These are phyloP conservation scores for Adansonia grandidieri DNA, from an alignment of 441 rosid genomes.

Conservation along the genomic window DNA sequence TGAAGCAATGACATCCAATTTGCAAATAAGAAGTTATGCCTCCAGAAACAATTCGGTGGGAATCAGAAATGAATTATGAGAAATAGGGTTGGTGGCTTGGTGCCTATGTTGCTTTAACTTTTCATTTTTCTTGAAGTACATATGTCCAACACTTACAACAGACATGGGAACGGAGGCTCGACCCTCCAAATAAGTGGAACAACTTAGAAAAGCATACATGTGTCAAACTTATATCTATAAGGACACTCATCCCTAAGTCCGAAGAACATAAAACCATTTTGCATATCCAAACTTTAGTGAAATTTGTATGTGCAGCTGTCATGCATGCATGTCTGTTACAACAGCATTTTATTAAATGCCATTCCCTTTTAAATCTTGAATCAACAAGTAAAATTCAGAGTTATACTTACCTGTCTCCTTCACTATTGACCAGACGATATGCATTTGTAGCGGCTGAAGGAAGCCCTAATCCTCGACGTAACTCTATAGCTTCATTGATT, in stretches of 20 bases:
- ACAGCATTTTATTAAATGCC: background rate
- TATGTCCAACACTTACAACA: background rate
- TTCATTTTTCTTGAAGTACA: background rate
- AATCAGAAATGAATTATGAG: slow-evolving; percentile 21
- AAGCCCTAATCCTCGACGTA: slow-evolving; percentile 70
- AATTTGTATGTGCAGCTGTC: background rate
- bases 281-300: background rate
- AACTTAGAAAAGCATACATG: background rate
- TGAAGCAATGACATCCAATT: slow-evolving; percentile 18
- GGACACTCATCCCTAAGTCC: background rate
- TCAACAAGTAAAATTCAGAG: background rate
- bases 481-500: slow-evolving; percentile 56
- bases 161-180: background rate
- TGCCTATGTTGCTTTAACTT: background rate
- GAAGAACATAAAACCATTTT: background rate
- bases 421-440: slow-evolving; percentile 83
- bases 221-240: too few relatives aligned
- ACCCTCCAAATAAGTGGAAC: background rate
- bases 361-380: slow-evolving; percentile 12
- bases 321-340: slow-evolving; percentile 2
- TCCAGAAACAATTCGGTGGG: slow-evolving; percentile 3
- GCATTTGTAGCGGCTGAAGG: slow-evolving; percentile 78
- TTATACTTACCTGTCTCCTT: slow-evolving; percentile 72
- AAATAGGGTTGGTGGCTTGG: background rate
- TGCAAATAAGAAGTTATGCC: slow-evolving; percentile 20